Evolutionary conservation across 2,329 filamentous ascomycete species (phyloP).

Genomic region (Aspergillus sp.): DNA sequence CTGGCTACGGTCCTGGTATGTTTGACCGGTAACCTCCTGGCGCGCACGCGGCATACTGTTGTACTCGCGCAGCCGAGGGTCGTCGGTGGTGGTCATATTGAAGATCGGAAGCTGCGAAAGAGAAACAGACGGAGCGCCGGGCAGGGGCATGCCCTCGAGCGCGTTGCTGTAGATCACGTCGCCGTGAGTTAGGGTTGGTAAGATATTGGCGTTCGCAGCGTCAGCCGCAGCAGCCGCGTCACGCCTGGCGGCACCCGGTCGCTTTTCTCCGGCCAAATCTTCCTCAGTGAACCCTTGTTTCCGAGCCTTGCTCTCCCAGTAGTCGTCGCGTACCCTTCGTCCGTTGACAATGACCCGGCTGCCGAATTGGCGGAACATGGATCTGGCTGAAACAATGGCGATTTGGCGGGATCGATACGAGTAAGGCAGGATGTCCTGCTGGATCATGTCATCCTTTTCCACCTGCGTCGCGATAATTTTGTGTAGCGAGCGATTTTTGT

Average conservation of each 20-base stretch:
- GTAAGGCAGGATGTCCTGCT: conserved; percentile 91
- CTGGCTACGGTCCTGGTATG: conserved; percentile 82
- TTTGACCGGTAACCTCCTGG: conserved; percentile 79
- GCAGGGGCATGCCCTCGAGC: conserved; percentile 61
- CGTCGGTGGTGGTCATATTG: conserved; percentile 70
- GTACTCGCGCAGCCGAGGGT: conserved; percentile 72
- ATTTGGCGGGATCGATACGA: conserved; percentile 98
- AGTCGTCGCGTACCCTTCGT: conserved; percentile 87
- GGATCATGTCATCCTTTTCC: conserved; percentile 93
- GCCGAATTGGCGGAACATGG: conserved; percentile 98
- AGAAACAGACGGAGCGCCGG: conserved; percentile 61
- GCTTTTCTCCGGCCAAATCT: conserved; percentile 90
- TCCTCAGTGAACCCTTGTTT: conserved; percentile 99
- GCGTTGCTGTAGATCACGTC: conserved; percentile 84
- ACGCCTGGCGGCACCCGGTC: conserved; percentile 83
- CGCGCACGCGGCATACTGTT: conserved; percentile 75
- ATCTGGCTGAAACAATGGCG: conserved; percentile 91
- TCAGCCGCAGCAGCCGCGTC: conserved; percentile 73
- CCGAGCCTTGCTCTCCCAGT: conserved; percentile 94
- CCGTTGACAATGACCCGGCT: conserved; percentile 88
- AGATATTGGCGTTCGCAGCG: conserved; percentile 50
- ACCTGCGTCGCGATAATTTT: conserved; percentile 96
- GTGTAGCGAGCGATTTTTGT: conserved; percentile 92
- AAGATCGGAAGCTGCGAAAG: conserved; percentile 75
- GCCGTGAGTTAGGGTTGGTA: conserved; percentile 63